Conservation (phyloP, 2,329 filamentous ascomycete genomes). For the Paraphaeosphaeria sporulosa region DNA sequence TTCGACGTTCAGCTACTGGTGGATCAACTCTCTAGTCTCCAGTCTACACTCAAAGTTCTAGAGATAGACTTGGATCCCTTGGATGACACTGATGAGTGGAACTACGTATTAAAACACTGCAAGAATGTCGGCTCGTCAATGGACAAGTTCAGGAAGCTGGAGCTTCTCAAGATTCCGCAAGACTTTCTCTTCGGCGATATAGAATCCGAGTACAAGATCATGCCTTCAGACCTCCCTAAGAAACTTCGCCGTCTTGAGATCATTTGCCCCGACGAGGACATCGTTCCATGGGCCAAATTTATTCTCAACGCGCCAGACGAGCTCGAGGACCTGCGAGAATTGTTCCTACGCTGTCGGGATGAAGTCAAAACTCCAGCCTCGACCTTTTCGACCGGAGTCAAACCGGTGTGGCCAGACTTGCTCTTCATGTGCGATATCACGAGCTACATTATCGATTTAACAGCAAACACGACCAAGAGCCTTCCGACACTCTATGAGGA, state of each 20-base stretch:
- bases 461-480: slow-evolving; percentile 7
- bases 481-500: slow-evolving; percentile 16
- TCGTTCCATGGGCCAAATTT: slow-evolving; percentile 18
- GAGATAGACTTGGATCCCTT: slow-evolving; percentile 23
- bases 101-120: slow-evolving; percentile 24
- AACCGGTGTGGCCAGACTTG: slow-evolving; percentile 19
- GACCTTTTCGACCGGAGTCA: slow-evolving; percentile 16
- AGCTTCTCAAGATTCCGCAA: slow-evolving; percentile 24
- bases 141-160: slow-evolving; percentile 19
- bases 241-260: slow-evolving; percentile 26
- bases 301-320: background rate
- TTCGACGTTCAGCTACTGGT: slow-evolving; percentile 26
- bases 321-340: slow-evolving; percentile 3
- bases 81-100: slow-evolving; percentile 21
- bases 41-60: slow-evolving; percentile 19
- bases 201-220: background rate
- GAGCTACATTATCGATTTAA: slow-evolving; percentile 20
- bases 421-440: slow-evolving; percentile 13
- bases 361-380: slow-evolving; percentile 16
- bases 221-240: slow-evolving; percentile 19
- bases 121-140: slow-evolving; percentile 19
- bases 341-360: slow-evolving; percentile 25
- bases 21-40: slow-evolving; percentile 22
- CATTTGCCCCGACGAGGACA: slow-evolving; percentile 19
- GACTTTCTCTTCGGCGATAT: slow-evolving; percentile 21